Percentiles rank a stretch among this genome's conserved stretches.
phyloP scores from a whole-genome alignment of 1,284 basidiomycete species.

The Malassezia sp. region DNA sequence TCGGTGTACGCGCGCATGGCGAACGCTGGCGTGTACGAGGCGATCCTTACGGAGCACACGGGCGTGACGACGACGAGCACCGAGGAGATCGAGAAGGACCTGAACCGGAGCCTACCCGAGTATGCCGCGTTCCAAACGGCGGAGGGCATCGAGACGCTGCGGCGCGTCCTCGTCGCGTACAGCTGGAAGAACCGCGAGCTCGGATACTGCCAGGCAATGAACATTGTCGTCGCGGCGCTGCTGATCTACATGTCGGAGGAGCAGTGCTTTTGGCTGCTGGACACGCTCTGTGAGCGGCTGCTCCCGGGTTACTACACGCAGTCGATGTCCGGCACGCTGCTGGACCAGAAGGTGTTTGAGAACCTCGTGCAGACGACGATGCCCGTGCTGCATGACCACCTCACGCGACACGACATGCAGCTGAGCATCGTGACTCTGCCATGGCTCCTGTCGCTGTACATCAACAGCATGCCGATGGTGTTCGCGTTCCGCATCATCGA shows the following conservation, averaged over 20 bases:
- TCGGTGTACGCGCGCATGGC: constrained; percentile 76
- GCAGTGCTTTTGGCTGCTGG: constrained; percentile 93
- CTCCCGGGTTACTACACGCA: constrained; percentile 97
- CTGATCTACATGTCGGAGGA: constrained; percentile 98
- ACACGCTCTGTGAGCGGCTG: constrained; percentile 85
- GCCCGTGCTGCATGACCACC: constrained; percentile 81
- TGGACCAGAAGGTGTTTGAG: constrained; percentile 97
- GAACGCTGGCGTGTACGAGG: constrained; percentile 74
- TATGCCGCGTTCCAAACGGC: constrained; percentile 40
- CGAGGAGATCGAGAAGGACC: constrained; percentile 97
- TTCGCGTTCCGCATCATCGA: constrained; percentile 98
- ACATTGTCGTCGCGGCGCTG: constrained; percentile 76
- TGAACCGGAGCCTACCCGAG: constrained; percentile 58
- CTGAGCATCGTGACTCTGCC: constrained; percentile 91
- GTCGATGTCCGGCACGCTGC: constrained; percentile 94
- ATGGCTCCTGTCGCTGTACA: constrained; percentile 82
- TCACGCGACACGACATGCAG: constrained; percentile 81
- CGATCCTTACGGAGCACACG: constrained; percentile 64
- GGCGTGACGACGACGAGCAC: constrained; percentile 77
- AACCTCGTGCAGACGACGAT: constrained; percentile 71
- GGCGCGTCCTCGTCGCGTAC: constrained; percentile 88
- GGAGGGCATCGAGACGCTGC: constrained; percentile 53
- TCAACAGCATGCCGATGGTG: constrained; percentile 98
- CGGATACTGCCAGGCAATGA: constrained; percentile 47
- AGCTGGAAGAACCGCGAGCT: constrained; percentile 88